Base-by-base conservation (phyloP, 2,329 filamentous ascomycete genomes). In the Cladosporium sp. region DNA sequence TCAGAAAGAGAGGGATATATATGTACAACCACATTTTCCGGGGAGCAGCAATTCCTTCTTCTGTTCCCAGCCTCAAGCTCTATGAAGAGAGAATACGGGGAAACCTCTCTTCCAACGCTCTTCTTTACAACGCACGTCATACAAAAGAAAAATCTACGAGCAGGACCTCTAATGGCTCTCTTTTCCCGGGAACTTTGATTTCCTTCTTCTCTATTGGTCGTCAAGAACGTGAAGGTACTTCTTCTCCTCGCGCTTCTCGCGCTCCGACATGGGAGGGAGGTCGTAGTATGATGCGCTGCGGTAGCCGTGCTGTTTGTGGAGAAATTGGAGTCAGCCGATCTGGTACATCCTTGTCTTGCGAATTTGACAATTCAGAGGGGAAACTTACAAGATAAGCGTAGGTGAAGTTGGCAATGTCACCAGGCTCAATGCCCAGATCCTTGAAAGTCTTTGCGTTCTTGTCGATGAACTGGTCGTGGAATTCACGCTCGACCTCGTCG, bases 191-290 rank as follows among this genome's bases (percentile, higher is more conserved):
- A n/a, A n/a, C 22, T 9, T 27, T 9, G 22, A 4, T 9, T 27
- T 9, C 5, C 22, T 27, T 9, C 5, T 9, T 27, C 22, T 27
- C 73, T 84, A 93, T 78, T 90, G 82, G 69, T 93, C 85, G 68
- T 95, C 88, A 66, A 89, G 75, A 54, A 98, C 91, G 70, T 98
- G 93, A 69, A 97, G 75, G 70, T 95, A 98, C 78, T 96, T 93
- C 80, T 85, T 93, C 73, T 97, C 91, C 71, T 97, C 91, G 62
- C 81, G 79, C 79, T 84, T 93, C 78, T 98, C 93, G 71, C 86
- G 87, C 75, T 96, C 92, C 29, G 92, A 96, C 64, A 92, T 85
- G 42, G 93, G 92, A 43, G 93, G 93, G 59, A 97, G 78, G 67
- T 98, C 92, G 71, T 94, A 95, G 80, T 85, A 93, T 63, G 84